These are phyloP conservation scores for Lepidium aucheri DNA, from an alignment of 345 rosid genomes.

Conservation along the genomic window DNA sequence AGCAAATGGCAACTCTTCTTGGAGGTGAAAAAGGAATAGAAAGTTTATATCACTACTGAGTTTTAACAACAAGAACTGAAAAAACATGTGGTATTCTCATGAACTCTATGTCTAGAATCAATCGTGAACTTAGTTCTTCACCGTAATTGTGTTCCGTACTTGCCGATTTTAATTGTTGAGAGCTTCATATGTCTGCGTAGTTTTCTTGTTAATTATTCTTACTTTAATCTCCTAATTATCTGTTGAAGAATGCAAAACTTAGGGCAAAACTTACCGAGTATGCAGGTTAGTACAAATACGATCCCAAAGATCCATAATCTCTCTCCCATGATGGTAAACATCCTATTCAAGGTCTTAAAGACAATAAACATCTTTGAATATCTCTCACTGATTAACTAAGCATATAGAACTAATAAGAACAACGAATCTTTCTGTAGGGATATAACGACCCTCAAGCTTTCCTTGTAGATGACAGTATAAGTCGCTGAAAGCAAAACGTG, in stretches of 20 bases:
- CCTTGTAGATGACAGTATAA: too few species aligned
- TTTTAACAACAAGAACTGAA: not conserved
- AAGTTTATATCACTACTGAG: not conserved
- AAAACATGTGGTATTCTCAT: not conserved
- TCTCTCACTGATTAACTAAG: too few species aligned
- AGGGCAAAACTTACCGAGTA: too few species aligned
- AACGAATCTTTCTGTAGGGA: too few species aligned
- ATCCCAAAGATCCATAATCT: too few species aligned
- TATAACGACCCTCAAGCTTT: too few species aligned
- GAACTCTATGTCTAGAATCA: not conserved
- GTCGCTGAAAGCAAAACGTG: too few species aligned
- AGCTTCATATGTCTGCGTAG: not conserved
- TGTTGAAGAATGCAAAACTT: not conserved
- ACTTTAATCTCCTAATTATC: not conserved
- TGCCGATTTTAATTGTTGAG: not conserved
- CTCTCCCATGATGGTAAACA: too few species aligned
- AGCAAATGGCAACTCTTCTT: conserved; percentile 36
- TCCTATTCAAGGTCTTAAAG: too few species aligned
- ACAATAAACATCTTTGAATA: too few species aligned
- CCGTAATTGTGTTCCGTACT: not conserved
- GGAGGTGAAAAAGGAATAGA: not conserved
- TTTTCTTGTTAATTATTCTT: not conserved
- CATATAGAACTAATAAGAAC: too few species aligned
- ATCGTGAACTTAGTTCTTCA: not conserved
- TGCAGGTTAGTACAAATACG: too few species aligned